A percentile compares a stretch with the other conserved stretches of the same genome.
These are phyloP conservation scores for Amanita exitialis DNA, from an alignment of 768 basidiomycete species.

Conservation along the genomic window DNA sequence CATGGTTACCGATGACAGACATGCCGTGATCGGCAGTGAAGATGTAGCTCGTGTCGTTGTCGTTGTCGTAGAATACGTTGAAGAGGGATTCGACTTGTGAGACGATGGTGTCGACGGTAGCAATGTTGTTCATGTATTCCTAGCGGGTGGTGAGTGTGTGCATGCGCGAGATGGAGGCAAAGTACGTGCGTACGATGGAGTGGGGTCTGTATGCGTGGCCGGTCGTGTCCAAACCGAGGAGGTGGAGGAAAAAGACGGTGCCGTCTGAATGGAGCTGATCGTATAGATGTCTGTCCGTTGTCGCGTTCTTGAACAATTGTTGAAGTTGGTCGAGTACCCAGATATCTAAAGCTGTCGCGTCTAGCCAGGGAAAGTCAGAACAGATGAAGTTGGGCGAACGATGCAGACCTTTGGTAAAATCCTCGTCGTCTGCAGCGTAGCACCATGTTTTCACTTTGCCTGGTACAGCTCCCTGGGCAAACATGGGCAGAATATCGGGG, in stretches of 20 bases:
- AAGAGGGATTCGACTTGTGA: conserved; percentile 53
- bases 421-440: conserved; percentile 70
- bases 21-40: conserved; percentile 91
- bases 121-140: conserved; percentile 86
- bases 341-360: conserved; percentile 66
- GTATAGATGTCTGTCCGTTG: conserved; percentile 36
- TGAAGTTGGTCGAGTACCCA: conserved; percentile 75
- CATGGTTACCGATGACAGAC: conserved; percentile 83
- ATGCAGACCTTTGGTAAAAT: conserved; percentile 69
- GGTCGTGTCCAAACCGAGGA: conserved; percentile 78
- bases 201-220: conserved; percentile 82
- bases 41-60: conserved; percentile 55
- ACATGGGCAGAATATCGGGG: conserved; percentile 87
- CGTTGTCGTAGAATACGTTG: conserved; percentile 51
- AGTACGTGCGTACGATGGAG: conserved; percentile 39
- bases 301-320: conserved; percentile 52
- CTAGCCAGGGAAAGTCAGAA: conserved; percentile 21
- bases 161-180: not conserved
- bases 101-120: conserved; percentile 68
- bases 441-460: conserved; percentile 68
- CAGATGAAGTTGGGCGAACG: not conserved
- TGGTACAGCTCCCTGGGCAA: conserved; percentile 59
- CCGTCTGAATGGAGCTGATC: conserved; percentile 43
- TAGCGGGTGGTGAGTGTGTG: conserved; percentile 14
- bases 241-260: conserved; percentile 74